Conservation (phyloP, 306 rosid species). For the Trifolium subterraneum region DNA sequence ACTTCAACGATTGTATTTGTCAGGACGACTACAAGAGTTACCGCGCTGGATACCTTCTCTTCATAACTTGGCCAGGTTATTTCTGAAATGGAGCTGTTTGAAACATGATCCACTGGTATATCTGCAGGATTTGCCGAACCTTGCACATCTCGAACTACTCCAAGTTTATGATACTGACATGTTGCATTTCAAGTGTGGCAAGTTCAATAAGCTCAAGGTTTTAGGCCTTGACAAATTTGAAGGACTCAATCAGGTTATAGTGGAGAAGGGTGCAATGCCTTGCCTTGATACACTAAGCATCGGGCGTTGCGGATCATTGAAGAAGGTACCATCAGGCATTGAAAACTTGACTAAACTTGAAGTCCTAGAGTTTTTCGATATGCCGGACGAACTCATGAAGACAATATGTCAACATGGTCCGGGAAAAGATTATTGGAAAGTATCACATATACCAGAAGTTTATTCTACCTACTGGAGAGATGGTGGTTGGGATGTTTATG, state of each 20-base stretch:
- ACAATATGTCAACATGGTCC: slow-evolving; percentile 51
- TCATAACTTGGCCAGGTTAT: slow-evolving; percentile 41
- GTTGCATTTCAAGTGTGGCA: slow-evolving; percentile 55
- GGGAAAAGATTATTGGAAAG: slow-evolving; percentile 59
- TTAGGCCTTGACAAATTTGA: slow-evolving; percentile 64
- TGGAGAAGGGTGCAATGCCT: slow-evolving; percentile 69
- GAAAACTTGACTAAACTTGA: slow-evolving; percentile 57
- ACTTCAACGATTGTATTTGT: slow-evolving; percentile 50
- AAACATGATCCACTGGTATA: slow-evolving; percentile 45
- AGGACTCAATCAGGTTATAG: slow-evolving; percentile 49
- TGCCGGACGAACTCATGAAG: slow-evolving; percentile 65
- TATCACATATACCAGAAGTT: slow-evolving; percentile 63
- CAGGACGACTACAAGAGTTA: slow-evolving; percentile 50
- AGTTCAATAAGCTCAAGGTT: slow-evolving; percentile 67
- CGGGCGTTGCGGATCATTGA: slow-evolving; percentile 55
- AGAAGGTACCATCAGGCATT: slow-evolving; percentile 67
- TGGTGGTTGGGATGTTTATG: slow-evolving; percentile 68
- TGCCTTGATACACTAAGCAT: slow-evolving; percentile 61
- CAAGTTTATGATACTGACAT: slow-evolving; percentile 48
- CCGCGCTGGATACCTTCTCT: slow-evolving; percentile 54
- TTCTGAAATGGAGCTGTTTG: slow-evolving; percentile 52
- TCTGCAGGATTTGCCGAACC: slow-evolving; percentile 55
- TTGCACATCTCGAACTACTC: slow-evolving; percentile 58
- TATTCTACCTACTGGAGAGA: slow-evolving; percentile 66
- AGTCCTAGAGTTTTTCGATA: slow-evolving; percentile 61